phyloP scores from a whole-genome alignment of 306 rosid genomes.

The Cicer pinnatifidum region DNA sequence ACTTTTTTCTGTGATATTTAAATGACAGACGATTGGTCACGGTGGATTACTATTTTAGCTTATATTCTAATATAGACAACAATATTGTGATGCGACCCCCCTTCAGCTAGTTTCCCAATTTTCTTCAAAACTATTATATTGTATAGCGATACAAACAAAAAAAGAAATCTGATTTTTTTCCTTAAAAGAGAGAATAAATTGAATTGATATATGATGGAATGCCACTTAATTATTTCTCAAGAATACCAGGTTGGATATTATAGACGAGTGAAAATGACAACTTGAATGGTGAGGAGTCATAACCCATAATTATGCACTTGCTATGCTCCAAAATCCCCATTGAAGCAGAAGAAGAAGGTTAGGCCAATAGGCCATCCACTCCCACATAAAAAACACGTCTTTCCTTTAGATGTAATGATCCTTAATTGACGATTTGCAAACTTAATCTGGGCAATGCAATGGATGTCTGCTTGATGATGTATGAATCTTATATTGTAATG shows the following conservation, averaged over 20 bases:
- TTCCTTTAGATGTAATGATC: background rate
- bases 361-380: background rate
- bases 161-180: background rate
- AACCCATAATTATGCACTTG: conserved; percentile 29
- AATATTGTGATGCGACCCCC: conserved; percentile 41
- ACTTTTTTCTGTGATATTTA: conserved; percentile 18
- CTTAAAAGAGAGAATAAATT: background rate
- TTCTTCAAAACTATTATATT: conserved; percentile 4
- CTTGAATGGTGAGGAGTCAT: conserved; percentile 31
- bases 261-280: background rate
- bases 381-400: background rate
- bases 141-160: background rate
- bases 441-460: background rate
- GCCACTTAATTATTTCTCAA: conserved; percentile 26
- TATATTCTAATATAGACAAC: conserved; percentile 32
- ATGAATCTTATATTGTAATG: too few relatives aligned
- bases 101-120: conserved; percentile 37
- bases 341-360: background rate
- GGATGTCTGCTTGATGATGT: background rate
- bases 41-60: conserved; percentile 28
- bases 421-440: background rate
- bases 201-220: conserved; percentile 45
- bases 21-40: background rate
- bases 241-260: conserved; percentile 16
- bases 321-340: background rate